A percentile compares a stretch with the other conserved stretches of the same genome.
Conservation (phyloP, 2,329 filamentous ascomycete species). For the Colletotrichum chrysophilum region DNA sequence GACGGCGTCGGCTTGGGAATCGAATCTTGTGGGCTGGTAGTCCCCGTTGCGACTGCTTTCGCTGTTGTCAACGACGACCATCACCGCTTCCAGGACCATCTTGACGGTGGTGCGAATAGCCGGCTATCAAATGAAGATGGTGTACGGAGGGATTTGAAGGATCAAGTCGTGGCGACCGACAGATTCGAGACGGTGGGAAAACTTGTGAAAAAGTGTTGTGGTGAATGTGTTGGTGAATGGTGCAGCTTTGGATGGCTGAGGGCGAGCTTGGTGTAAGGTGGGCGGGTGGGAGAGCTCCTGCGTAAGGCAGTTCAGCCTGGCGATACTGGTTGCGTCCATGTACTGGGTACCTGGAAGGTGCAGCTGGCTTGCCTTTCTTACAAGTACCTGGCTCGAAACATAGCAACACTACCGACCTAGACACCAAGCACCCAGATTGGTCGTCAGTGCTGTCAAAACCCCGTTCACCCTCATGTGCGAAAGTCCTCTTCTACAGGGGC, state of each 20-base stretch:
- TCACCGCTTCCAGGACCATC: conserved; percentile 99
- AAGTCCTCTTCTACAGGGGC: not conserved
- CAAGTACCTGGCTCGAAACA: not conserved
- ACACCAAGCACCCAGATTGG: not conserved
- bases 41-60: conserved; percentile 98
- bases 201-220: not conserved
- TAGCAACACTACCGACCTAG: not conserved
- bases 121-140: not conserved
- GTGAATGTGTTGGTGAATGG: conserved; percentile 8
- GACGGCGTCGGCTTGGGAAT: conserved; percentile 94
- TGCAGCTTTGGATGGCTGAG: conserved; percentile 24
- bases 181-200: not conserved
- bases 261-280: conserved; percentile 28
- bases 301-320: conserved; percentile 56
- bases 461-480: not conserved
- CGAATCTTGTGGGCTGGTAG: conserved; percentile 88
- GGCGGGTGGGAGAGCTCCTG: conserved; percentile 21
- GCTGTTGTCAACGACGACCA: conserved; percentile 99
- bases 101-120: conserved; percentile 52
- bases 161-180: not conserved
- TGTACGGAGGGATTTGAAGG: not conserved
- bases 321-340: conserved; percentile 14
- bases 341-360: not conserved
- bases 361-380: not conserved
- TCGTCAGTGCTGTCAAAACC: not conserved